Base-by-base conservation (phyloP, 441 rosid species). In the Biscutella laevigata region DNA sequence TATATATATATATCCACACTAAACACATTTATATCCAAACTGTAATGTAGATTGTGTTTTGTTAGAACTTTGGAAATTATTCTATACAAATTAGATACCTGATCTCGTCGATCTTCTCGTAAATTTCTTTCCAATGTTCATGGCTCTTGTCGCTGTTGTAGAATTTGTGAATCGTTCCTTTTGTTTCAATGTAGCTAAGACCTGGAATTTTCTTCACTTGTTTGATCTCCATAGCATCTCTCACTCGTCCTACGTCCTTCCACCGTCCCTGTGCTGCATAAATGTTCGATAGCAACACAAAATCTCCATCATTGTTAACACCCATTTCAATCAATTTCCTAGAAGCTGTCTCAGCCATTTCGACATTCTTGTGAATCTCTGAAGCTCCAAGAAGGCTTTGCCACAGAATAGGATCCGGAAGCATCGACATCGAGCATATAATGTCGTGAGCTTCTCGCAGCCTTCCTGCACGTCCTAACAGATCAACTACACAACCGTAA, bases 341-440 rank as follows among this genome's bases (percentile, higher is more conserved):
- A 0, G 89, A 81, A 19, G 86, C 79, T 4, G 62, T 57, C 72
- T 89, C 97, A 0, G 91, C 97, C 85, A 86, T 77, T 64, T 86
- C 79, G 3, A 79, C 71, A 21, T 86, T 66, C 46, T 70, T 72
- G 35, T 82, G 69, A 62, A 86, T 80, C 62, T 69, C 83, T 61
- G 85, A 76, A 48, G 97, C 85, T 37, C 90, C 84, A 34, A 89
- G 88, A 58, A 89, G 70, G 43, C 84, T 86, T 71, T 86, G 94
- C 97, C 94, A 89, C 20, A 89, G 70, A 38, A 89, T 73, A 59
- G 74, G 54, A 53, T 89, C 94, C 1, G 87, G 82, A 59, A 65
- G 11, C 71, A 68, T 59, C 1, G 91, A 72, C 86, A 86, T 76
- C 2, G 87, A 84, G 26, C 66, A 66, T 62, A 84, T 74, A 3